phyloP scores from a whole-genome alignment of 768 basidiomycete genomes.

The Pleurotus platypus region DNA sequence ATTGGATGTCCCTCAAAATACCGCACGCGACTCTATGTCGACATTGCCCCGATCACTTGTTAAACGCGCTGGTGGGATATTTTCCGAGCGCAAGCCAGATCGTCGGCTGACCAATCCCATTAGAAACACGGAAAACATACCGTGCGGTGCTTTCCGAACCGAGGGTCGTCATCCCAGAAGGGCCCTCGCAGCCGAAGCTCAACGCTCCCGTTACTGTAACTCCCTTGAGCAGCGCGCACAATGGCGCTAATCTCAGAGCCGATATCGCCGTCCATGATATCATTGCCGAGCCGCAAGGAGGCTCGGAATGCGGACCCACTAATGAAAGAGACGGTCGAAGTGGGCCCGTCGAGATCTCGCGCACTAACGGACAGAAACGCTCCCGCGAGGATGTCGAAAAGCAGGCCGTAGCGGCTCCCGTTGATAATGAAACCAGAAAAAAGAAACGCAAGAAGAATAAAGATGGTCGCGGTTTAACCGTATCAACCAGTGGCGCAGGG shows the following conservation, averaged over 20 bases:
- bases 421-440: background rate
- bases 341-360: background rate
- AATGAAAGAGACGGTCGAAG: background rate
- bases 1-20: conserved; percentile 66
- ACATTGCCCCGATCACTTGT: conserved; percentile 63
- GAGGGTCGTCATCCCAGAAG: conserved; percentile 50
- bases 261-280: background rate
- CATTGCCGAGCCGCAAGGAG: too few relatives aligned
- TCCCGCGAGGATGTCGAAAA: conserved; percentile 1
- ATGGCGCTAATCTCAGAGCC: background rate
- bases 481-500: too few relatives aligned
- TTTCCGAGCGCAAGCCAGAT: background rate
- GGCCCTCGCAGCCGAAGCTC: background rate
- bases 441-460: conserved; percentile 9
- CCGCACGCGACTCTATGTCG: conserved; percentile 59
- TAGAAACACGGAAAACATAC: conserved; percentile 81
- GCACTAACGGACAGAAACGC: background rate
- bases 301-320: background rate
- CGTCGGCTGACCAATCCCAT: background rate
- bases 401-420: background rate
- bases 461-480: background rate
- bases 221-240: background rate
- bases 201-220: background rate
- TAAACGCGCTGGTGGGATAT: conserved; percentile 58
- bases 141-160: conserved; percentile 79